phyloP scores from a whole-genome alignment of 2,329 filamentous ascomycete genomes.

The Boeremia lycopersici region DNA sequence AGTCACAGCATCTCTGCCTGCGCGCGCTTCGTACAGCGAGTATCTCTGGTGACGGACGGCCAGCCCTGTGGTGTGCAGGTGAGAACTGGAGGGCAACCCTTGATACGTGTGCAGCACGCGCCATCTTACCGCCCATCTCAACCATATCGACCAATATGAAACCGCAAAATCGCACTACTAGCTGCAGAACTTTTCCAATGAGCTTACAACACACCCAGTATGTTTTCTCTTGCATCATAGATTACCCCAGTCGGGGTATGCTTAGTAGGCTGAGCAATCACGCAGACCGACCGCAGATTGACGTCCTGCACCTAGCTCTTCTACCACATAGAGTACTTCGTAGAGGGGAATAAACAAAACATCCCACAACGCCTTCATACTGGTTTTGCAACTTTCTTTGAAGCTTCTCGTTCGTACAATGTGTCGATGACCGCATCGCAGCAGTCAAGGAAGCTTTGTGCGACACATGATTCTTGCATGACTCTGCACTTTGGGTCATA shows the following conservation, averaged over 20 bases:
- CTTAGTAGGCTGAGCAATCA: not conserved
- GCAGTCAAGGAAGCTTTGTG: not conserved
- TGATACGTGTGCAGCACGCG: not conserved
- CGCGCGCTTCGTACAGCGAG: constrained; percentile 25
- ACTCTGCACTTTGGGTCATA: not conserved
- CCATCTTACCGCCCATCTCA: not conserved
- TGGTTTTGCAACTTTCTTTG: not conserved
- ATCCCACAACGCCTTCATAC: not conserved
- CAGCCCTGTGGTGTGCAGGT: constrained; percentile 8
- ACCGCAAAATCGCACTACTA: constrained; percentile 3
- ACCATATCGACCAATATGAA: constrained; percentile 1
- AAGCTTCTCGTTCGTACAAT: not conserved
- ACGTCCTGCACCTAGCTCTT: not conserved
- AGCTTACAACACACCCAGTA: not conserved
- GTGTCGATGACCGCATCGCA: not conserved
- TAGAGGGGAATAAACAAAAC: constrained; percentile 1
- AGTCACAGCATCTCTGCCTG: constrained; percentile 17
- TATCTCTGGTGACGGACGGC: not conserved
- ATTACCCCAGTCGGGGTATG: not conserved
- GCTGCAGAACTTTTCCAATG: constrained; percentile 9
- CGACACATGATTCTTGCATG: constrained; percentile 5
- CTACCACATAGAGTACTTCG: not conserved
- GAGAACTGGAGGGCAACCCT: constrained; percentile 11
- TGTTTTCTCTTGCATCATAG: constrained; percentile 1
- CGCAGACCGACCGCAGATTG: not conserved